Conservation (phyloP, 2,329 filamentous ascomycete species). For the Microsporum audouinii region DNA sequence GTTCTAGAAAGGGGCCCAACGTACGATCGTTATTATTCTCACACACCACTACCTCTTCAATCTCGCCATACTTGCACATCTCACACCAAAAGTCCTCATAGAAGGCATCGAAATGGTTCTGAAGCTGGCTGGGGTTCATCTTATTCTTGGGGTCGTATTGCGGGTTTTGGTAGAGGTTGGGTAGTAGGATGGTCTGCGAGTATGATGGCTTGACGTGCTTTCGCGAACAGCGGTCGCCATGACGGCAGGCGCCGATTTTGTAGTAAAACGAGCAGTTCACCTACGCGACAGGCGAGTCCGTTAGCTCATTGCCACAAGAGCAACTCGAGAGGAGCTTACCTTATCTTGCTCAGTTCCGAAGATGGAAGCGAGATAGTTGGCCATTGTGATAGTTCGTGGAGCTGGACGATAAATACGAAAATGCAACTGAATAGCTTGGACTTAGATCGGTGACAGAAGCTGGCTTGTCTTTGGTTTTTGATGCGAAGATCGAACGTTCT, state of each 20-base stretch:
- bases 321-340: slow-evolving; percentile 16
- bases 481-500: background rate
- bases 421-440: background rate
- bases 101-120: slow-evolving; percentile 99
- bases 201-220: slow-evolving; percentile 99
- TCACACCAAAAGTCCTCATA: slow-evolving; percentile 99
- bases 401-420: background rate
- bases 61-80: slow-evolving; percentile 96
- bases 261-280: slow-evolving; percentile 99
- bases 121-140: slow-evolving; percentile 91
- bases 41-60: slow-evolving; percentile 96
- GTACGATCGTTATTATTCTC: slow-evolving; percentile 97
- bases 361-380: slow-evolving; percentile 97
- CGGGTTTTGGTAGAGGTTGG: slow-evolving; percentile 98
- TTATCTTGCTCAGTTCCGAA: slow-evolving; percentile 99
- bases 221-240: slow-evolving; percentile 93
- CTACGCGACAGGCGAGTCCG: slow-evolving; percentile 14
- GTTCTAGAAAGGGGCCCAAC: slow-evolving; percentile 25
- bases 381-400: slow-evolving; percentile 47
- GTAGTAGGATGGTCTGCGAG: slow-evolving; percentile 92
- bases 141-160: slow-evolving; percentile 93
- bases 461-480: background rate
- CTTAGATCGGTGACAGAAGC: background rate
- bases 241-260: slow-evolving; percentile 98
- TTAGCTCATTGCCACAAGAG: slow-evolving; percentile 8